Conservation (phyloP, 371 early-diverging fungal species). For the Rhizopus arrhizus region DNA sequence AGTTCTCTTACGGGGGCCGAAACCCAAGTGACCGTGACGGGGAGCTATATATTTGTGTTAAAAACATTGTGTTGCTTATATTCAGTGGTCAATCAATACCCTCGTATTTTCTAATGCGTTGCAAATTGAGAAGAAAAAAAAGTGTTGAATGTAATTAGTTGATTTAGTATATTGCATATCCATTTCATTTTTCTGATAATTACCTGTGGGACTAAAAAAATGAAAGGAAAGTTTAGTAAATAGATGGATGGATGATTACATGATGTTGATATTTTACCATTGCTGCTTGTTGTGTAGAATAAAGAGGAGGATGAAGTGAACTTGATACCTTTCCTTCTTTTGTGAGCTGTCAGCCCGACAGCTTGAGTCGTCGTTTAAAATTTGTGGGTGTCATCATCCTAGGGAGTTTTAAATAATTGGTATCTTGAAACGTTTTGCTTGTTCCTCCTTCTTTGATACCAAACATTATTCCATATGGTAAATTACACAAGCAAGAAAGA, state of each 20-base stretch:
- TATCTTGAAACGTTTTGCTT: conserved; percentile 8
- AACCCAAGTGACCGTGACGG: conserved; percentile 98
- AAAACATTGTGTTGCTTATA: too few species aligned
- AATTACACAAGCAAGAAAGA: not conserved
- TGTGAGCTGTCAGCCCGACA: not conserved
- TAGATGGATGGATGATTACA: conserved; percentile 5
- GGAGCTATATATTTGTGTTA: conserved; percentile 42
- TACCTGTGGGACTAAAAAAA: conserved; percentile 32
- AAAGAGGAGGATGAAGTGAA: conserved; percentile 23
- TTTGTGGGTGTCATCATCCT: not conserved
- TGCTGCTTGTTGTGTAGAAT: conserved; percentile 27
- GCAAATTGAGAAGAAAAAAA: too few species aligned
- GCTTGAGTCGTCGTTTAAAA: not conserved
- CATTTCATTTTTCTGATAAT: not conserved
- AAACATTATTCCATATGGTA: not conserved
- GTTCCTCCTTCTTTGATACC: not conserved
- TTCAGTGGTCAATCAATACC: too few species aligned
- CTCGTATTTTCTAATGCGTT: too few species aligned
- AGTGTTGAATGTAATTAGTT: too few species aligned
- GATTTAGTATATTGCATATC: too few species aligned
- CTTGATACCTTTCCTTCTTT: not conserved
- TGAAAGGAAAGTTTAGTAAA: conserved; percentile 25
- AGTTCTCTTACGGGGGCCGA: conserved; percentile 98
- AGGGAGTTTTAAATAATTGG: conserved; percentile 2
- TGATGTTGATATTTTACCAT: conserved; percentile 16